phyloP scores from a whole-genome alignment of 2,329 filamentous ascomycete genomes.

The Lasiodiplodia sp. region DNA sequence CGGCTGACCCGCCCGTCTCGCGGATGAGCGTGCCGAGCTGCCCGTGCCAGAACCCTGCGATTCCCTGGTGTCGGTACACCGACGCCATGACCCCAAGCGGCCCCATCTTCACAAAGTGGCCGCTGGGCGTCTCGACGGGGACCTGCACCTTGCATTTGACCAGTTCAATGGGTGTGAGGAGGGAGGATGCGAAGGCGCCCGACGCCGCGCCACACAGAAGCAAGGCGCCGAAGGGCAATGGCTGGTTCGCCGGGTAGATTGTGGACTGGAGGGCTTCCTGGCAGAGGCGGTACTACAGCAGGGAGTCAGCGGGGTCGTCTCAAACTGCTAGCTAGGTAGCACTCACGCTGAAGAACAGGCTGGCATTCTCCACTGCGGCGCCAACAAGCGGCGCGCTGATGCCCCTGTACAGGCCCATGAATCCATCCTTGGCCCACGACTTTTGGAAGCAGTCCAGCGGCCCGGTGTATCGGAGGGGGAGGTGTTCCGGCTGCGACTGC shows the following conservation, averaged over 20 bases:
- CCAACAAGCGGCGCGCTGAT: constrained; percentile 91
- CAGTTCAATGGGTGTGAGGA: constrained; percentile 93
- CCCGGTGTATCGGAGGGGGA: constrained; percentile 82
- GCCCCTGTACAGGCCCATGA: constrained; percentile 85
- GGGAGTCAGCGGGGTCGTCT: constrained; percentile 35
- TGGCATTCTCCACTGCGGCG: constrained; percentile 90
- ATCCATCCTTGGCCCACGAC: constrained; percentile 79
- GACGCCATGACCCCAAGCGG: constrained; percentile 77
- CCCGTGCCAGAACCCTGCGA: constrained; percentile 92
- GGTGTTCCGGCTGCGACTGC: constrained; percentile 89
- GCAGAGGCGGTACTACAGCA: constrained; percentile 53
- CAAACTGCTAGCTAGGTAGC: not conserved
- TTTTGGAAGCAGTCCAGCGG: constrained; percentile 94
- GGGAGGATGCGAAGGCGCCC: constrained; percentile 86
- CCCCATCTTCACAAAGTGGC: constrained; percentile 56
- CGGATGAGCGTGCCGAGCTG: constrained; percentile 92
- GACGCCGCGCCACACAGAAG: constrained; percentile 84
- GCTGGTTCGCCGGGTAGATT: constrained; percentile 61
- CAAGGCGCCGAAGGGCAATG: constrained; percentile 77
- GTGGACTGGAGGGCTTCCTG: constrained; percentile 70
- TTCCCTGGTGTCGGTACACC: constrained; percentile 81
- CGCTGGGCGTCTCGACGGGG: constrained; percentile 55
- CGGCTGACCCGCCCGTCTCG: constrained; percentile 89
- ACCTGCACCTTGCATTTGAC: constrained; percentile 99
- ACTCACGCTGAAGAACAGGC: constrained; percentile 81